These are phyloP conservation scores for Solanum aculeatissimum DNA, from an alignment of 305 asterid genomes.

Conservation along the genomic window DNA sequence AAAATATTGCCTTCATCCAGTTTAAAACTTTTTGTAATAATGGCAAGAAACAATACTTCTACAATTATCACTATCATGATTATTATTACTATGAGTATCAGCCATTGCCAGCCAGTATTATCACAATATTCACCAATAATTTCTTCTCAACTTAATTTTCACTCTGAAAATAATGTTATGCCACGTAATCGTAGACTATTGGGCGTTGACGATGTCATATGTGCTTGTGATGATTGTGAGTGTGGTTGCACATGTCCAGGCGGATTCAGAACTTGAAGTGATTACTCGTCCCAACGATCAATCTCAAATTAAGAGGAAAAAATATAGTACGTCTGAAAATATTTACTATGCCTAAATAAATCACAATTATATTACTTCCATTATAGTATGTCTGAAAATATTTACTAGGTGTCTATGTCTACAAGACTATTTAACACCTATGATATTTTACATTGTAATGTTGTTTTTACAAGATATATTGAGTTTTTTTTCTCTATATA, in stretches of 20 bases:
- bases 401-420: not conserved
- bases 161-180: not conserved
- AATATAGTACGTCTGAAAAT: too few species aligned
- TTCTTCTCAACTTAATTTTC: not conserved
- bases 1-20: not conserved
- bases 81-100: not conserved
- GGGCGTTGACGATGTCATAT: not conserved
- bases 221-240: not conserved
- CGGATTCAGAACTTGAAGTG: not conserved
- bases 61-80: not conserved
- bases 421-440: not conserved
- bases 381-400: not conserved
- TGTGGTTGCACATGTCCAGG: not conserved
- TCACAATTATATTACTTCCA: not conserved
- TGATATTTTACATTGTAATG: not conserved
- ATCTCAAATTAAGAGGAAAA: not conserved
- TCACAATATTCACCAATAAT: not conserved
- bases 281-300: not conserved
- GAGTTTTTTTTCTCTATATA: not conserved
- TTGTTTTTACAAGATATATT: not conserved
- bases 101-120: not conserved
- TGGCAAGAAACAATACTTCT: not conserved
- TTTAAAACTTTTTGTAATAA: not conserved
- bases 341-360: not conserved
- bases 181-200: not conserved